Conservation (phyloP, 306 rosid species). For the Ziziphus jujuba region DNA sequence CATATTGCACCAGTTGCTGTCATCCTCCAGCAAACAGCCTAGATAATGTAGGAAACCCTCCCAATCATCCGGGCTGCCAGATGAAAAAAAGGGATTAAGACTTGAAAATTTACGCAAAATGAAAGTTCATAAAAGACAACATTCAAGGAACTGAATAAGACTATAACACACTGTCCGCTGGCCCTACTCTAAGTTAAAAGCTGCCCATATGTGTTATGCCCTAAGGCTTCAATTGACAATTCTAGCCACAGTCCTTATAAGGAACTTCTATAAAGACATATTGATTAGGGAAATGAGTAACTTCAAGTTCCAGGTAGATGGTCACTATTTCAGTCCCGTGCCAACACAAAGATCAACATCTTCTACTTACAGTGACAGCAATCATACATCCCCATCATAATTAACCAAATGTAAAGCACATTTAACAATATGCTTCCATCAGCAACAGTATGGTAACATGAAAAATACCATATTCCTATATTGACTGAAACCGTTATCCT, state of each 20-base stretch:
- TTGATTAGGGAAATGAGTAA: neutral
- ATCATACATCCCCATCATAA: neutral
- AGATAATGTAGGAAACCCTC: slow-evolving; percentile 88
- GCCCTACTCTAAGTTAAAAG: too few species aligned
- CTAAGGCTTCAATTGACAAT: too few species aligned
- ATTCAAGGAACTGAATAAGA: neutral
- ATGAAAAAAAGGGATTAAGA: slow-evolving; percentile 39
- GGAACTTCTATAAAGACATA: too few species aligned
- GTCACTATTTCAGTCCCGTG: neutral
- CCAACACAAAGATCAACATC: neutral
- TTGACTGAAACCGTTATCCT: too few species aligned
- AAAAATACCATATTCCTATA: too few species aligned
- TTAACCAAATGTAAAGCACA: slow-evolving; percentile 2
- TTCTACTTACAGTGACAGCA: neutral
- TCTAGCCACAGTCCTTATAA: too few species aligned
- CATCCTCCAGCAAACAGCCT: slow-evolving; percentile 93
- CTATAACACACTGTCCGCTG: neutral
- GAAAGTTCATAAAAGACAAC: neutral
- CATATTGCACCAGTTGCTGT: slow-evolving; percentile 62
- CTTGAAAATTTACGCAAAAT: slow-evolving; percentile 5
- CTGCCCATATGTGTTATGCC: too few species aligned
- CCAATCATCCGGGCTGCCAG: slow-evolving; percentile 99
- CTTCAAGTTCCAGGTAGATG: slow-evolving; percentile 4
- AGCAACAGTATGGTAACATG: neutral
- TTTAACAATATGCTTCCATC: neutral